Evolutionary conservation across 2,329 filamentous ascomycete species (phyloP), one percentile per base, ranked within the genome.

Genomic region (Alternaria angustiovoidea): DNA sequence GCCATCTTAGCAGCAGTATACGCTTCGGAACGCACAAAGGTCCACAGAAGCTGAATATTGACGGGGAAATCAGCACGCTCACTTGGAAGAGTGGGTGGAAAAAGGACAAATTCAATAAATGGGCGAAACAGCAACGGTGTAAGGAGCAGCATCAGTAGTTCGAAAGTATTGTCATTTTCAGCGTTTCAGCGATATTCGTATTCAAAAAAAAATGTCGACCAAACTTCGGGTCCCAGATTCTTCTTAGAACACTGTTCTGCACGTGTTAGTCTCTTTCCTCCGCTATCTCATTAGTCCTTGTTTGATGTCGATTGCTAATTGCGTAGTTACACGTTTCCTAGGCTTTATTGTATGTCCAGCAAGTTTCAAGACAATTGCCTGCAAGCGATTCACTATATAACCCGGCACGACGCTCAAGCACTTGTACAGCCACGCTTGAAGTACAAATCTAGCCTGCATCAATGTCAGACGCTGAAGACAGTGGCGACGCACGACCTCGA

Each of bases 31-130:
- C 30, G 12, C 59, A 69, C 30, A 48, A 61, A 5, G 64, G 61
- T 11, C 61, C 68, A 3, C 58, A 67, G 16, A 49, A 66, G 22
- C 18, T 62, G 28, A 46, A 62, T 7, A 47, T 66, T 9, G 54
- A 70, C 22, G 67, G 65, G 1, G 59, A 64, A 39, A 49, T 44
- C 8, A 60, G 36, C 11, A 39, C 54, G 12, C 48, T 61, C 32
- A 67, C 46, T 8, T 76, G 72, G 73, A 69, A 61, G 56, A 77
- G 74, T 42, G 74, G 74, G 16, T 77, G 73, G 73, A 68, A 61
- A 38, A 75, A 73, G 49, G 66, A 68, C 2, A 66, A 61, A 32
- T 76, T 77, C 38, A 59, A 66, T 30, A 48, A 54, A 4, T 77
- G 71, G 72, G 69, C 71, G 7, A 65, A 64, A 8, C 68, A 72